Base-by-base conservation (phyloP, 1,284 basidiomycete genomes). In the Wallemia mellicola region DNA sequence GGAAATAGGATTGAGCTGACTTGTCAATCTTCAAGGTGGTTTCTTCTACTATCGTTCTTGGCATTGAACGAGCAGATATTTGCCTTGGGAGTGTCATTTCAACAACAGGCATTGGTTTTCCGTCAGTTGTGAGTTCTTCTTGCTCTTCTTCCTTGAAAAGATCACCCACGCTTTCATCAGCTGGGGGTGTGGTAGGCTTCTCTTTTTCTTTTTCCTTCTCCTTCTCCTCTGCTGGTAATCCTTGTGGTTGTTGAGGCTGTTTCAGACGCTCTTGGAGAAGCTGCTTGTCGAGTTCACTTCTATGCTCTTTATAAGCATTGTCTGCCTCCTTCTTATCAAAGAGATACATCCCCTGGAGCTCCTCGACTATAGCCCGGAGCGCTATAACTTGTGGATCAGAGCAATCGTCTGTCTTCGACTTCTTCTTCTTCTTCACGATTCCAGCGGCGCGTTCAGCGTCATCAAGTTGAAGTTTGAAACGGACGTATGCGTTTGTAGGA, bases 1-100 rank as follows among this genome's bases (percentile, higher is more conserved):
- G 72, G 67, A 84, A 94, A 2, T 77, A 74, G 62, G 84, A 73
- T 11, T 79, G 78, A 14, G 87, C 85, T 66, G 82, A 82, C 61
- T 77, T 75, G 67, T 92, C 83, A 9, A 71, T 63, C 59, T 71
- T 71, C 27, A 67, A 66, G 5, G 86, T 78, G 19, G 74, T 73
- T 62, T 86, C 83, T 57, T 74, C 68, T 30, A 89, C 73, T 1
- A 84, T 67, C n/a, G 66, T 70, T 67, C 81, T 84, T 17, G 86
- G 83, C 26, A 79, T 79, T 61, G 66, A 66, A 59, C 78, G 77
- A 48, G 80, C 79, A 33, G 83, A 80, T 73, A 81, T 82, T 64
- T 83, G 79, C 69, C 84, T 92, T 0, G 84, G 83, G 24, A 27
- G 17, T 30, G 30, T 25, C 33, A 48, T 15, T 3, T 48, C 38